A percentile compares a stretch with the other conserved stretches of the same genome.
These are phyloP conservation scores for Purpureocillium lavendulum DNA, from an alignment of 2,329 filamentous ascomycete genomes.

Conservation along the genomic window DNA sequence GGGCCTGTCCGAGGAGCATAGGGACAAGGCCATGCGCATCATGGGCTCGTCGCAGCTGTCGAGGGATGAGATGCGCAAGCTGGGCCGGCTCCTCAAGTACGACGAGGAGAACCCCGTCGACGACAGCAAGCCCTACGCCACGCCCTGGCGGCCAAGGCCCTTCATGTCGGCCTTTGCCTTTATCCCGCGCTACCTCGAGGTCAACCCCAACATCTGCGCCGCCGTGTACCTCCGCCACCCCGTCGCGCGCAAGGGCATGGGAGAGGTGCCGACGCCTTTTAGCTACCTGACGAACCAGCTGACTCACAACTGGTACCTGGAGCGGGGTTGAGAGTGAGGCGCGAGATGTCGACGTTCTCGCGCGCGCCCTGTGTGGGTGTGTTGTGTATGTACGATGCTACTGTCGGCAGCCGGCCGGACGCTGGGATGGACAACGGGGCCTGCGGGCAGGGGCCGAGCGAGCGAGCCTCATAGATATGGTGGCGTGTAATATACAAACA, in stretches of 20 bases:
- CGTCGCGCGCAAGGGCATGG: constrained; percentile 71
- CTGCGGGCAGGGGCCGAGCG: too few relatives aligned
- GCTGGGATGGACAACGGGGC: too few relatives aligned
- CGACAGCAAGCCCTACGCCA: constrained; percentile 71
- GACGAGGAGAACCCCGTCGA: constrained; percentile 72
- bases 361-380: too few relatives aligned
- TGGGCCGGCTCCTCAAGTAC: constrained; percentile 49
- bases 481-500: too few relatives aligned
- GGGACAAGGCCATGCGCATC: constrained; percentile 23
- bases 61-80: constrained; percentile 42
- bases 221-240: constrained; percentile 94
- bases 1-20: constrained; percentile 21
- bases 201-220: constrained; percentile 94
- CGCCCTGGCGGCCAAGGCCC: constrained; percentile 79
- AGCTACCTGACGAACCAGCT: constrained; percentile 60
- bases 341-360: too few relatives aligned
- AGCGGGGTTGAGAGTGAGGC: constrained; percentile 54
- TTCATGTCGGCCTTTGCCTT: constrained; percentile 93
- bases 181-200: constrained; percentile 90
- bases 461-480: too few relatives aligned
- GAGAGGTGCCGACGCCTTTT: constrained; percentile 83
- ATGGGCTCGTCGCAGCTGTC: constrained; percentile 26
- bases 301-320: constrained; percentile 91
- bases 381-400: background rate
- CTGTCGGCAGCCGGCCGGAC: too few relatives aligned